These are phyloP conservation scores for Melaleuca quinquenervia DNA, from an alignment of 345 rosid species.

Conservation along the genomic window DNA sequence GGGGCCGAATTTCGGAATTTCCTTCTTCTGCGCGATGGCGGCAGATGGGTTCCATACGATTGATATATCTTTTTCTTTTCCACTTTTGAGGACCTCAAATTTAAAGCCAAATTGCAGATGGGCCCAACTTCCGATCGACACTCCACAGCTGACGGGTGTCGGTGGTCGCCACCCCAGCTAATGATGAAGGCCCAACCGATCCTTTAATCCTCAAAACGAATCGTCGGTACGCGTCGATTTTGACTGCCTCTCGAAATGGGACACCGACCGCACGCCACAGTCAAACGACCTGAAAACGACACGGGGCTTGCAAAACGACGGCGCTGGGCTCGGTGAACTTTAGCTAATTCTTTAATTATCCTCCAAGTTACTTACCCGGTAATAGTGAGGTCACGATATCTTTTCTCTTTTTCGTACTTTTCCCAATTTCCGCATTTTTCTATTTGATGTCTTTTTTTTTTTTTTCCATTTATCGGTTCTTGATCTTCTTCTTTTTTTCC, in stretches of 20 bases:
- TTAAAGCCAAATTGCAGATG: not conserved
- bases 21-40: not conserved
- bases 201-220: not conserved
- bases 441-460: no score
- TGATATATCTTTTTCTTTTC: not conserved
- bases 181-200: not conserved
- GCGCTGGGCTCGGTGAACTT: not conserved
- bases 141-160: not conserved
- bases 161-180: not conserved
- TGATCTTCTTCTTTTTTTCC: not conserved
- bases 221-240: no score
- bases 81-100: not conserved
- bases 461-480: no score
- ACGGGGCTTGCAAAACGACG: not conserved
- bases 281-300: not conserved
- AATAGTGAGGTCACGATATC: not conserved
- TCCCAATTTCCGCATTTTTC: not conserved
- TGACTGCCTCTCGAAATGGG: no score
- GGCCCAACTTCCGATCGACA: not conserved
- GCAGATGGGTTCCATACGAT: not conserved
- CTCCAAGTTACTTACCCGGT: not conserved
- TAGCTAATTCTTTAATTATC: not conserved
- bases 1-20: not conserved
- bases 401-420: not conserved
- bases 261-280: not conserved